Evolutionary conservation across 441 rosid species (phyloP).

Genomic region (Macaranga tanarius): DNA sequence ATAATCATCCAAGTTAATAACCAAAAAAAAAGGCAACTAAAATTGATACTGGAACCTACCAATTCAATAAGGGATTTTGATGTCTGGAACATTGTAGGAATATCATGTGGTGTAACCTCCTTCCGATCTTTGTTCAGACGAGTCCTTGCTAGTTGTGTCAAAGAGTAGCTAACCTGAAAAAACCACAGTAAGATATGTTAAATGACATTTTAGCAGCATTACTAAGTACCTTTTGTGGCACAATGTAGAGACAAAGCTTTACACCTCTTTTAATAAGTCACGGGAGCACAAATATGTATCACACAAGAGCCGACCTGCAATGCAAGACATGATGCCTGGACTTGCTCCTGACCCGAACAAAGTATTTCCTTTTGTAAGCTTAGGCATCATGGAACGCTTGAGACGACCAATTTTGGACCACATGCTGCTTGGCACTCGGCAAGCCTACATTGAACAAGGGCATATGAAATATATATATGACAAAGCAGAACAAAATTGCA

Average conservation of each 20-base stretch:
- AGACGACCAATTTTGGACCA: constrained; percentile 99
- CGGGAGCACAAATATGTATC: constrained; percentile 88
- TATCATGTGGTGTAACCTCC: constrained; percentile 80
- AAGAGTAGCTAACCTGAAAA: constrained; percentile 92
- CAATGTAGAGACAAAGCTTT: constrained; percentile 14
- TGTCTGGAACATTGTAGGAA: constrained; percentile 78
- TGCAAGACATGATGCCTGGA: constrained; percentile 90
- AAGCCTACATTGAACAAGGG: constrained; percentile 53
- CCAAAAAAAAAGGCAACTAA: constrained; percentile 8
- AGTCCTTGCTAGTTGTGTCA: constrained; percentile 89
- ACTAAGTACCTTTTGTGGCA: neutral
- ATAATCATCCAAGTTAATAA: neutral
- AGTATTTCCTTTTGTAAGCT: constrained; percentile 67
- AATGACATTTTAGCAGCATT: constrained; percentile 23
- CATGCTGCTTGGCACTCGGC: constrained; percentile 81
- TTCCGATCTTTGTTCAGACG: constrained; percentile 83
- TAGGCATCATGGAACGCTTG: constrained; percentile 93
- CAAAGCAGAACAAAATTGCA: constrained; percentile 1
- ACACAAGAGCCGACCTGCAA: constrained; percentile 92
- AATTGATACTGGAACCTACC: constrained; percentile 50
- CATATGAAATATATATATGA: constrained; percentile 12
- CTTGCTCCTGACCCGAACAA: constrained; percentile 90
- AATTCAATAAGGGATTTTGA: constrained; percentile 78
- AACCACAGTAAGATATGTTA: constrained; percentile 29
- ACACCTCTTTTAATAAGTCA: constrained; percentile 87